A percentile compares a stretch with the other conserved stretches of the same genome.
phyloP scores from a whole-genome alignment of 345 rosid genomes.

The Arabis alpina region DNA sequence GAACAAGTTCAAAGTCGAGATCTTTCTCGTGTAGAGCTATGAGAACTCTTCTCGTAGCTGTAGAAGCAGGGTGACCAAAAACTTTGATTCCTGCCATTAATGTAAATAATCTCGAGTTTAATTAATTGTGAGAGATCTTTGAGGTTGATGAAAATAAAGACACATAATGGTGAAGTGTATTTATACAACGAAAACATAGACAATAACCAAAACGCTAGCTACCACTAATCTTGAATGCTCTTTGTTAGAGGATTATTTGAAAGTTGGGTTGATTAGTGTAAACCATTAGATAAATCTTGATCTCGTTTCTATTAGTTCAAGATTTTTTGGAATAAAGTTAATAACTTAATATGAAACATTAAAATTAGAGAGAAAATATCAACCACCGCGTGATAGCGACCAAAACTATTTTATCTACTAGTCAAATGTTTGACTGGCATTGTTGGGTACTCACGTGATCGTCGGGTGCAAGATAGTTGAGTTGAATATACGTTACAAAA shows the following conservation, averaged over 20 bases:
- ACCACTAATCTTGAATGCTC: conserved; percentile 33
- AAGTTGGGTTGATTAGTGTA: conserved; percentile 20
- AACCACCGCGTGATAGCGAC: conserved; percentile 38
- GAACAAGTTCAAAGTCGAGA: conserved; percentile 43
- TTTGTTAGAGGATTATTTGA: conserved; percentile 7
- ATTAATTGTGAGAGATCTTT: conserved; percentile 14
- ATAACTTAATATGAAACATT: neutral
- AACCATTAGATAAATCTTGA: no score
- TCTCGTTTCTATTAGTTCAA: conserved; percentile 25
- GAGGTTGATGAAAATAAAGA: conserved; percentile 24
- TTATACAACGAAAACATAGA: conserved; percentile 31
- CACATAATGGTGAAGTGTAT: conserved; percentile 8
- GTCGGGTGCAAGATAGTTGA: neutral
- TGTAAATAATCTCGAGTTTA: neutral
- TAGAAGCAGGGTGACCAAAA: conserved; percentile 41
- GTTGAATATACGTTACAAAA: no score
- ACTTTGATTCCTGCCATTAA: conserved; percentile 42
- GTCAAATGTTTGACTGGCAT: conserved; percentile 34
- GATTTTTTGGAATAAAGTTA: neutral
- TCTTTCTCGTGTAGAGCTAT: conserved; percentile 47
- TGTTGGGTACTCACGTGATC: conserved; percentile 19
- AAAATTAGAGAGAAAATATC: conserved; percentile 3
- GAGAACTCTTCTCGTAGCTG: conserved; percentile 47
- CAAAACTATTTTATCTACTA: conserved; percentile 29
- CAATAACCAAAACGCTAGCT: neutral